Evolutionary conservation across 768 basidiomycete species (phyloP), one percentile per base, ranked within the genome.

Genomic region (Rhizopogon rudus): DNA sequence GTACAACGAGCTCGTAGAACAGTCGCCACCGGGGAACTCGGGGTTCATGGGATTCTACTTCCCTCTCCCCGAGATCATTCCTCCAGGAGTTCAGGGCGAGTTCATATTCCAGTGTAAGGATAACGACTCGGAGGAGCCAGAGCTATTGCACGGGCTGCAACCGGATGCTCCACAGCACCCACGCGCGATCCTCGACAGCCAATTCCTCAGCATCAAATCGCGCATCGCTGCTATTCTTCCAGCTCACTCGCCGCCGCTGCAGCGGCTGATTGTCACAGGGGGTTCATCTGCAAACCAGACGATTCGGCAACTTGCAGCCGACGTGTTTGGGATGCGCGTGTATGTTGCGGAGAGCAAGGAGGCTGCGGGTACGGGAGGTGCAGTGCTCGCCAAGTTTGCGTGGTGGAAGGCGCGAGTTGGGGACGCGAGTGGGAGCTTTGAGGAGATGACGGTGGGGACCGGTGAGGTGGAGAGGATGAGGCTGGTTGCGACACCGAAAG

Each of bases 11-110:
- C 73, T 84, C 20, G 80, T 91, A 9, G 77, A 81, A 55, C 61
- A 64, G 22, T 76, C 78, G 0, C 73, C 81, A 1, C 69, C 80
- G 0, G 86, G 87, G 3, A 85, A 83, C 66, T 70, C 77, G 59
- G 85, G 84, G 2, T 69, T 76, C 57, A 69, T 84, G 59, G 88
- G 87, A 3, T 81, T 92, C 65, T 93, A 91, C 74, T 94, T 91
- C 72, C 85, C 86, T 1, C 77, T 91, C 28, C 87, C 83, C 13
- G 93, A 95, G 71, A 95, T 95, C 68, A 93, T 95, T 55, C 92
- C 93, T 3, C 82, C 84, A 16, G 81, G 81, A 53, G 86, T 91
- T 6, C 67, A 78, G 7, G 92, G 93, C n/a, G 78, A 84, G 56
- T 84, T 81, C 71, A 77, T 80, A 69, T 91, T 87, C 73, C 69